Conservation (phyloP, 2,329 filamentous ascomycete genomes). For the Aspergillus unguis region DNA sequence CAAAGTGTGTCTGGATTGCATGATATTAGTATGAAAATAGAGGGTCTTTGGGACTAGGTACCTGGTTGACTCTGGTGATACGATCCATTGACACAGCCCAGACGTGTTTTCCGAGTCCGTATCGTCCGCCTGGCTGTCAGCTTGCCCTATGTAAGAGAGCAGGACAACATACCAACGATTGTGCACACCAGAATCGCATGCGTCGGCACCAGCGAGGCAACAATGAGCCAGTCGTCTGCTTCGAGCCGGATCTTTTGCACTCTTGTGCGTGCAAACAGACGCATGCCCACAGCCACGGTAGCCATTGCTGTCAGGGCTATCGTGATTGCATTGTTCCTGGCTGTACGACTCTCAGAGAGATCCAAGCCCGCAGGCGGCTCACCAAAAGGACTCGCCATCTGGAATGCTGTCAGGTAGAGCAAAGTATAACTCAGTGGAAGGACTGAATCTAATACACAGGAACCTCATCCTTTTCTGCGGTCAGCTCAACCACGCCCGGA, state of each 20-base stretch:
- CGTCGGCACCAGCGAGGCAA: conserved; percentile 8
- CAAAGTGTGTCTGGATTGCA: conserved; percentile 13
- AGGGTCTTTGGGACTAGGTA: neutral
- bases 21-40: neutral
- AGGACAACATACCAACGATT: neutral
- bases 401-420: neutral
- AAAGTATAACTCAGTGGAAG: neutral
- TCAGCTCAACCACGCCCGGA: too few species aligned
- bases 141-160: neutral
- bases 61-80: conserved; percentile 9
- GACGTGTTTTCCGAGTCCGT: conserved; percentile 18
- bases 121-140: conserved; percentile 7
- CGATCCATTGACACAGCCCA: conserved; percentile 17
- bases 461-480: too few species aligned
- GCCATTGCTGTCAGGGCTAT: conserved; percentile 12
- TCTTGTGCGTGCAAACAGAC: conserved; percentile 11
- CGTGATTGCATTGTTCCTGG: conserved; percentile 10
- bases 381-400: conserved; percentile 13
- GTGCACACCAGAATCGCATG: neutral
- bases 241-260: neutral
- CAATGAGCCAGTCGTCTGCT: conserved; percentile 15
- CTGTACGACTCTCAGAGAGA: conserved; percentile 4
- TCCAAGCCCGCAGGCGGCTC: conserved; percentile 7
- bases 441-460: too few species aligned
- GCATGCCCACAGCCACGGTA: conserved; percentile 11